Base-by-base conservation (phyloP, 2,329 filamentous ascomycete species). In the Fusarium sp. region DNA sequence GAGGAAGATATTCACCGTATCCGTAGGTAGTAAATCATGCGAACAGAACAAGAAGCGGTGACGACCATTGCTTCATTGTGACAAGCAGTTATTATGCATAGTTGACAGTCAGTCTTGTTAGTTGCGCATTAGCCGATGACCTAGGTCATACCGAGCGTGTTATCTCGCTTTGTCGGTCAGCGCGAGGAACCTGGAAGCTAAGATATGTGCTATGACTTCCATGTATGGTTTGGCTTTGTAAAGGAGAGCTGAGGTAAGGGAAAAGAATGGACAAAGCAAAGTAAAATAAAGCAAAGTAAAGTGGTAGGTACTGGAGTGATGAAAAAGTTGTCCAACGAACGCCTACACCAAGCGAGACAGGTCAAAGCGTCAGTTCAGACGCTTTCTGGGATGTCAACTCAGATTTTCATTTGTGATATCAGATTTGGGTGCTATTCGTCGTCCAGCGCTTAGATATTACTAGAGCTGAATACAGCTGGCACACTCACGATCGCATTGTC, bases 131-230 rank as follows among this genome's bases (percentile, higher is more conserved):
- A 45, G 58, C 47, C 23, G 26, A 12, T 34, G 39, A 53, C 51
- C 24, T 52, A 52, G 56, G 42, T 46, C 36, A 40, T 43, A 15
- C 48, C 45, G 45, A 45, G 36, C 48, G 49, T 32, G 28, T 43
- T 68, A 56, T 65, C 28, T 60, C 46, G 45, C 44, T 60, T 65
- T 68, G 65, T 68, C 65, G 65, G 65, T 68, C 65, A 68, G 47
- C 46, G 55, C 44, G 49, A 58, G 42, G 48, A 28, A 52, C 42
- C 49, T 24, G 39, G 42, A 39, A 40, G 60, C 64, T 68, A 63
- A 52, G 51, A 34, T 28, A 17, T 61, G 32, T 50, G 45, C 38
- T 48, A 53, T 40, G n/a, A 32, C 45, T 65, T 58, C 56, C 36
- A 48, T 49, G 30, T 28, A 39, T 51, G 54, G 34, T 46, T 43